Percentiles rank a stretch among this genome's conserved stretches.
phyloP scores from a whole-genome alignment of 805 yeast species.

The Hanseniaspora nectarophila region DNA sequence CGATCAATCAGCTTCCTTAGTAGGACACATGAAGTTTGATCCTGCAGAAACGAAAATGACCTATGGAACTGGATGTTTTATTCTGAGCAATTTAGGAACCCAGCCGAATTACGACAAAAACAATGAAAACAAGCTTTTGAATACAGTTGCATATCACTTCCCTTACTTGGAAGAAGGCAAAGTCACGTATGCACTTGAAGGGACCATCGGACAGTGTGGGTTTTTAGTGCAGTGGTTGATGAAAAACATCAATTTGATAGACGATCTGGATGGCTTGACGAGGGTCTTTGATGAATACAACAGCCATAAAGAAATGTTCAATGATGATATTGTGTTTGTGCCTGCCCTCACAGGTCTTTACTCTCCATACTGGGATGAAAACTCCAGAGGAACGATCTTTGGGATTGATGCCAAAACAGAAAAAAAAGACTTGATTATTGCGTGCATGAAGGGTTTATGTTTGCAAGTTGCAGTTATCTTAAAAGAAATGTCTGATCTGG shows the following conservation, averaged over 20 bases:
- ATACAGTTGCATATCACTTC: slow-evolving; percentile 86
- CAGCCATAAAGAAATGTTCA: slow-evolving; percentile 75
- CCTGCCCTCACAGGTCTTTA: slow-evolving; percentile 90
- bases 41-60: slow-evolving; percentile 88
- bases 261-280: slow-evolving; percentile 85
- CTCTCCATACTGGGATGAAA: slow-evolving; percentile 93
- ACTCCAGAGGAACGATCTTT: slow-evolving; percentile 82
- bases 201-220: slow-evolving; percentile 94
- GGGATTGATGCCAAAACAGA: slow-evolving; percentile 89
- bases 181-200: slow-evolving; percentile 80
- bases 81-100: slow-evolving; percentile 76
- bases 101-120: slow-evolving; percentile 35
- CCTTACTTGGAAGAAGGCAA: slow-evolving; percentile 41
- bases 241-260: slow-evolving; percentile 74
- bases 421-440: slow-evolving; percentile 85
- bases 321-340: slow-evolving; percentile 77
- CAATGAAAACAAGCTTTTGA: slow-evolving; percentile 56
- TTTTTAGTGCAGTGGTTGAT: slow-evolving; percentile 88
- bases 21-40: slow-evolving; percentile 78
- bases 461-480: slow-evolving; percentile 85
- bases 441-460: slow-evolving; percentile 90
- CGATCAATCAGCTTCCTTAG: slow-evolving; percentile 86
- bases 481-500: slow-evolving; percentile 69
- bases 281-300: slow-evolving; percentile 69
- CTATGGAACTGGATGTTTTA: slow-evolving; percentile 90